These are phyloP conservation scores for Circinella umbellata DNA, from an alignment of 371 early-diverging fungal genomes.

Conservation along the genomic window DNA sequence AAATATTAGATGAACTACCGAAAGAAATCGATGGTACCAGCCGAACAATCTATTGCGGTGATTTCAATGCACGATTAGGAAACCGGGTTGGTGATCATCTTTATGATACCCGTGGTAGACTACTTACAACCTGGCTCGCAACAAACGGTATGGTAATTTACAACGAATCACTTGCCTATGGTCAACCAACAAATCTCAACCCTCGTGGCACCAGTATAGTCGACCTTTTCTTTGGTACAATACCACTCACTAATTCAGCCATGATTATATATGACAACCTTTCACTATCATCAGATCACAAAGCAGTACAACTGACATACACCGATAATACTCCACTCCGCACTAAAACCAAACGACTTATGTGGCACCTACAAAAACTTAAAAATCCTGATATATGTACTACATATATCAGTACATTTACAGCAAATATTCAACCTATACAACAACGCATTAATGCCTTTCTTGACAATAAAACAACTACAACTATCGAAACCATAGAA, in stretches of 20 bases:
- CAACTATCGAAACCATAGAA: background rate
- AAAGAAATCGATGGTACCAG: background rate
- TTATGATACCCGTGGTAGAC: no score
- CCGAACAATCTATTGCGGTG: background rate
- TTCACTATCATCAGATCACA: conserved; percentile 7
- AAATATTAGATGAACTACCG: background rate
- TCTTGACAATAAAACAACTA: background rate
- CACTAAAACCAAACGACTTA: background rate
- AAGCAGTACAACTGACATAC: background rate
- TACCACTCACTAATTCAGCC: background rate
- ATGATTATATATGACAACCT: background rate
- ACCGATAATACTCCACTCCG: background rate
- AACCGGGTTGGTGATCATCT: background rate
- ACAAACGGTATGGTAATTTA: background rate
- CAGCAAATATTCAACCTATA: background rate
- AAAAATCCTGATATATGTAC: background rate
- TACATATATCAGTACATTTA: background rate
- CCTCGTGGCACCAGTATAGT: conserved; percentile 13
- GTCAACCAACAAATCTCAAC: background rate
- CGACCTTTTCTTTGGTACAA: conserved; percentile 10
- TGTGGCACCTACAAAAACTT: background rate
- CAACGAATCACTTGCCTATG: background rate
- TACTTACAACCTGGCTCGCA: no score
- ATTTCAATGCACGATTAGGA: conserved; percentile 8
- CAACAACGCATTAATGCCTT: background rate